A percentile compares a stretch with the other conserved stretches of the same genome.
Evolutionary conservation across 139 green algal species (phyloP).

Genomic region (Closterium sp.): DNA sequence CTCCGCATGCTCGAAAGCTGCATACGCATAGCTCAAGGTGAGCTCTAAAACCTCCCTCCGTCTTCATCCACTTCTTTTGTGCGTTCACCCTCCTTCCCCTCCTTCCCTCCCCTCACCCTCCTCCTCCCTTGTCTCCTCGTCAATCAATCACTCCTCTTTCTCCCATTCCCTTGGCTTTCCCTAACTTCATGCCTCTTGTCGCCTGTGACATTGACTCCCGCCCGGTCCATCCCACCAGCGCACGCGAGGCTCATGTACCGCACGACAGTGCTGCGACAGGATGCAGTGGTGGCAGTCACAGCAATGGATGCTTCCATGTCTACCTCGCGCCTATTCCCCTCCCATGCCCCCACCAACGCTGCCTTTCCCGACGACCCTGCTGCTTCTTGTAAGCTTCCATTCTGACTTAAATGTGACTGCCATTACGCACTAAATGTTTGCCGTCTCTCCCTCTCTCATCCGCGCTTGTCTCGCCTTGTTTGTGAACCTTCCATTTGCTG

Average conservation of each 20-base stretch:
- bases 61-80: neutral
- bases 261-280: constrained; percentile 53
- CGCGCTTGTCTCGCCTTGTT: neutral
- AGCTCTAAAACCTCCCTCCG: neutral
- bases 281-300: constrained; percentile 42
- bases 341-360: neutral
- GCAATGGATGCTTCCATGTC: constrained; percentile 38
- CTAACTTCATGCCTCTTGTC: neutral
- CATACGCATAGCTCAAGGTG: constrained; percentile 75
- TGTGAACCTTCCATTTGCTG: neutral
- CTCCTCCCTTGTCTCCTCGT: neutral
- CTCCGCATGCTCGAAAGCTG: constrained; percentile 85
- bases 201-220: too few relatives aligned
- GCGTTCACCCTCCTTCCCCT: neutral
- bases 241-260: constrained; percentile 77
- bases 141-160: neutral
- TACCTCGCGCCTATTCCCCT: neutral
- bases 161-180: neutral
- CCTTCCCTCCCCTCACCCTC: neutral
- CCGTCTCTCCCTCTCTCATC: too few relatives aligned
- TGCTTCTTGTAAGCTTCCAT: neutral
- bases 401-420: too few relatives aligned
- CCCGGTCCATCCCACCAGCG: constrained; percentile 44
- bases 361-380: neutral
- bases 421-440: too few relatives aligned